Base-by-base conservation (phyloP, 2,329 filamentous ascomycete species). In the Sarocladiaceae sp. region DNA sequence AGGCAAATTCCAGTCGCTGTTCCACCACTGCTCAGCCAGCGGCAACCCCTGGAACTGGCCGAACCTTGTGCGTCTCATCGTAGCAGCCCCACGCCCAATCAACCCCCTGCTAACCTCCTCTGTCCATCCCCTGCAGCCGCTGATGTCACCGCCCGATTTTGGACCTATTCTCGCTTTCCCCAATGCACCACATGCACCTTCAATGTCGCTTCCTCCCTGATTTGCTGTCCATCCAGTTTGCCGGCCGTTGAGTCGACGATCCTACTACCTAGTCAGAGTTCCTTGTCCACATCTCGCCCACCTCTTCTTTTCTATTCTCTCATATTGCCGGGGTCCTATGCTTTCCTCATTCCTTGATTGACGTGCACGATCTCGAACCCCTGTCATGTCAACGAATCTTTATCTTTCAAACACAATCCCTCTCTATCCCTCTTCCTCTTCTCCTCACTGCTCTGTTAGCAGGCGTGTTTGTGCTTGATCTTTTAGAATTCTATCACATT, bases 291-390 rank as follows among this genome's bases (percentile, higher is more conserved):
- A n/a, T n/a, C n/a, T n/a, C n/a, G n/a, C n/a, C n/a, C n/a, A n/a
- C n/a, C n/a, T n/a, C n/a, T n/a, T n/a, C n/a, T n/a, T n/a, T n/a
- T n/a, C n/a, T n/a, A n/a, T n/a, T n/a, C n/a, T n/a, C n/a, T n/a
- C n/a, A n/a, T n/a, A n/a, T n/a, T n/a, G n/a, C n/a, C n/a, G n/a
- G n/a, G n/a, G n/a, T n/a, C n/a, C n/a, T n/a, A n/a, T n/a, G n/a
- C n/a, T n/a, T n/a, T n/a, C n/a, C n/a, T n/a, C n/a, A n/a, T n/a
- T 44, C 44, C 44, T 17, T 48, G 44, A 48, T 48, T 48, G 31
- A 28, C 44, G 44, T 20, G n/a, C 26, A 26, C 26, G 44, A 48
- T 48, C 33, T 17, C 33, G 15, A 36, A 10, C 5, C 8, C 20
- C 20, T n/a, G 40, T 10, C 12, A 12, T 28, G 12, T 3, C 15